Evolutionary conservation across 2,329 filamentous ascomycete species (phyloP).

Genomic region (Ascochyta fabae): DNA sequence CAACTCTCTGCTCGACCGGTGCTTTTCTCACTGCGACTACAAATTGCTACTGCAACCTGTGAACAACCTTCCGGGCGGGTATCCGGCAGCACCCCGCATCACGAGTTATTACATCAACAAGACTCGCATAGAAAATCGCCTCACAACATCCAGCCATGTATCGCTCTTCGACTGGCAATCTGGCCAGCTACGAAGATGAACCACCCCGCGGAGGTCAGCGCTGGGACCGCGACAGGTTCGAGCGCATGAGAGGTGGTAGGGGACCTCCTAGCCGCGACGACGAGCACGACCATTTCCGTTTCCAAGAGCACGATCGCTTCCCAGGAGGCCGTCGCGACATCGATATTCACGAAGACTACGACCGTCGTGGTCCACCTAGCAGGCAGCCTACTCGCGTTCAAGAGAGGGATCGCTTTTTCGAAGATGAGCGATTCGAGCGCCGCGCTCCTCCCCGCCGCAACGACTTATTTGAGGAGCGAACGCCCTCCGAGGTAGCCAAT

Average conservation of each 20-base stretch:
- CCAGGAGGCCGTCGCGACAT: conserved; percentile 51
- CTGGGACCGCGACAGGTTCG: conserved; percentile 60
- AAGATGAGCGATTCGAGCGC: conserved; percentile 59
- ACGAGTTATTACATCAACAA: conserved; percentile 7
- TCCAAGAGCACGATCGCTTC: conserved; percentile 54
- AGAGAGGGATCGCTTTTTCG: conserved; percentile 61
- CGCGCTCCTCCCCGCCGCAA: conserved; percentile 41
- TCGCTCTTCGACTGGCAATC: conserved; percentile 52
- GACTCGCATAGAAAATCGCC: not conserved
- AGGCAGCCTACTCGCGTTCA: conserved; percentile 37
- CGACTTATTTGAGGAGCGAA: conserved; percentile 56
- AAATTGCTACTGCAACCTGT: conserved; percentile 1
- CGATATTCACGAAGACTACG: conserved; percentile 51
- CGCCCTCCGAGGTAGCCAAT: conserved; percentile 55
- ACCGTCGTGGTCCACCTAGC: conserved; percentile 47
- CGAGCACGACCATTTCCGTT: conserved; percentile 49
- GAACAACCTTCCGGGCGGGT: conserved; percentile 9
- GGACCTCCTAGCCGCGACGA: conserved; percentile 57
- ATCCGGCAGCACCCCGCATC: conserved; percentile 28
- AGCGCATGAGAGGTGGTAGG: conserved; percentile 51
- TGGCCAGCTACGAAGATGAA: conserved; percentile 52
- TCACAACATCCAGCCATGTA: conserved; percentile 33
- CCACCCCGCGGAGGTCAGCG: conserved; percentile 48
- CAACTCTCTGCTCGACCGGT: not conserved
- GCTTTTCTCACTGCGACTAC: not conserved